A percentile compares a stretch with the other conserved stretches of the same genome.
Conservation (phyloP, 164 flowering plant genomes). For the Magnolia sinica region DNA sequence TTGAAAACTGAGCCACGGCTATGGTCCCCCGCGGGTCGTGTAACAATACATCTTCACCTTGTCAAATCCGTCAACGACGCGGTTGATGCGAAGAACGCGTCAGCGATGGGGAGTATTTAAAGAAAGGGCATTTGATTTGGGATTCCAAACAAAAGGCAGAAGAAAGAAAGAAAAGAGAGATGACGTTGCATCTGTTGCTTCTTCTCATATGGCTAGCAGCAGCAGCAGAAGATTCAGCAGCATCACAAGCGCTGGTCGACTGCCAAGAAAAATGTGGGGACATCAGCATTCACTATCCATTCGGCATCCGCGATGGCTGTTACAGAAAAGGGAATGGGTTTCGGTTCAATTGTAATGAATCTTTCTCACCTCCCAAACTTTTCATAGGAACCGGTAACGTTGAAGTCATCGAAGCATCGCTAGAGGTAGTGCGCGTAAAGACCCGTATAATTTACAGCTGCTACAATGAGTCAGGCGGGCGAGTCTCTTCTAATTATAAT, state of each 20-base stretch:
- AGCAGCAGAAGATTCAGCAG: not conserved
- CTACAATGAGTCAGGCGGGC: not conserved
- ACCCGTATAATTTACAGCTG: not conserved
- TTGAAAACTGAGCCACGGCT: too few relatives aligned
- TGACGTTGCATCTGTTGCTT: not conserved
- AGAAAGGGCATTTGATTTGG: too few relatives aligned
- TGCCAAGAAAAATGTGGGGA: constrained; percentile 30
- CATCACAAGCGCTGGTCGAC: not conserved
- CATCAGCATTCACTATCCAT: constrained; percentile 44
- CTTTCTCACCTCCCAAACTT: not conserved
- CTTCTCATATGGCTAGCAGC: not conserved
- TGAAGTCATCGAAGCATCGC: constrained; percentile 5
- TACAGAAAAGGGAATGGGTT: constrained; percentile 12
- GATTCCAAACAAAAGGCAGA: too few relatives aligned
- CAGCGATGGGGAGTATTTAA: too few relatives aligned
- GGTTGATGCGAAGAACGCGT: too few relatives aligned
- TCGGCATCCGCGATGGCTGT: constrained; percentile 26
- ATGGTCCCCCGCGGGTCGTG: too few relatives aligned
- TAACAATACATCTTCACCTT: too few relatives aligned
- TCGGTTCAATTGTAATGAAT: constrained; percentile 22
- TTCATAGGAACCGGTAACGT: not conserved
- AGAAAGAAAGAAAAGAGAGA: not conserved
- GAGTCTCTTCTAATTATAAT: too few relatives aligned
- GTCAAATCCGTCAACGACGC: too few relatives aligned
- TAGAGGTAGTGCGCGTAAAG: not conserved